Evolutionary conservation across 129 eudicot species (phyloP).

Genomic region (Smallanthus sonchifolius): DNA sequence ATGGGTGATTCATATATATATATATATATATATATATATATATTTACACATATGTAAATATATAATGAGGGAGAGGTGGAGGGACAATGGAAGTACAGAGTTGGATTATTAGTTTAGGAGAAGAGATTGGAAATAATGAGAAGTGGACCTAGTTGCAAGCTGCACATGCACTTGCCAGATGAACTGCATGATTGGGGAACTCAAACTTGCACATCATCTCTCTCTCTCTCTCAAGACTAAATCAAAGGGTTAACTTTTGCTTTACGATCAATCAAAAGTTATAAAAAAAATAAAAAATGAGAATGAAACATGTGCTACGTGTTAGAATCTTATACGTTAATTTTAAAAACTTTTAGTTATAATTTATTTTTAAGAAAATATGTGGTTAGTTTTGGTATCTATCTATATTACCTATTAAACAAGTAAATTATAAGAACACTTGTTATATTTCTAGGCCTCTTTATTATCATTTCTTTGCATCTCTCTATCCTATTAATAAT

Average conservation of each 20-base stretch:
- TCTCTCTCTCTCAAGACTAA: constrained; percentile 13
- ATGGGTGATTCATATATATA: constrained; percentile 2
- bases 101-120: constrained; percentile 45
- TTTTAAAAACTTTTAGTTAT: background rate
- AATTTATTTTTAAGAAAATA: too few relatives aligned
- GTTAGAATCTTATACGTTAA: background rate
- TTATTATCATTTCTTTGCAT: too few relatives aligned
- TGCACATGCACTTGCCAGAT: constrained; percentile 91
- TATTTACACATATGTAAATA: constrained; percentile 12
- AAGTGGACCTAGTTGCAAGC: constrained; percentile 56
- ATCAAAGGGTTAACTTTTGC: constrained; percentile 17
- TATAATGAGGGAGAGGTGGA: background rate
- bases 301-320: background rate
- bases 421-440: too few relatives aligned
- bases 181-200: constrained; percentile 57
- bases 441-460: too few relatives aligned
- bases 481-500: too few relatives aligned
- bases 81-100: constrained; percentile 44
- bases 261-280: background rate
- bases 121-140: constrained; percentile 43
- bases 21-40: background rate
- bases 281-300: background rate
- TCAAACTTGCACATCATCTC: constrained; percentile 38
- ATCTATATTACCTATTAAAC: too few relatives aligned
- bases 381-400: too few relatives aligned